Evolutionary conservation across 73 alveolate genomes (phyloP).

Genomic region (Paramecium caudatum): DNA sequence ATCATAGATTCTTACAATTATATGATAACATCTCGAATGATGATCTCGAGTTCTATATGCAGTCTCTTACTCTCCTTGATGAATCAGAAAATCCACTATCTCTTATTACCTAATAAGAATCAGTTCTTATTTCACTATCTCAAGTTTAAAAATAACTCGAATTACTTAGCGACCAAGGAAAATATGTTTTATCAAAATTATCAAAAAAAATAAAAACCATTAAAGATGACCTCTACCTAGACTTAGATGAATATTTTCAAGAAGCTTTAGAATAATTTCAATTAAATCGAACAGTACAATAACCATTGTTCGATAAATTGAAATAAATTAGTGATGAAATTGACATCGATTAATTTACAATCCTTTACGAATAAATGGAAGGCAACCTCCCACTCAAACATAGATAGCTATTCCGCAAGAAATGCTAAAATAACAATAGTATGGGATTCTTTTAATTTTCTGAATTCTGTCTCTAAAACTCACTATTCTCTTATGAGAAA

Average conservation of each 20-base stretch:
- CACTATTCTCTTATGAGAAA: not conserved
- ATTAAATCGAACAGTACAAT: not conserved
- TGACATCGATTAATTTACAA: not conserved
- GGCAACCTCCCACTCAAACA: not conserved
- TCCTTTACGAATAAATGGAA: not conserved
- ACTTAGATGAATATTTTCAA: not conserved
- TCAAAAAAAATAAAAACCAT: not conserved
- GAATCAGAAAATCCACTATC: not conserved
- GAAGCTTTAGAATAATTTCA: constrained; percentile 16
- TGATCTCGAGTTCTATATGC: constrained; percentile 48
- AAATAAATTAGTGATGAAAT: not conserved
- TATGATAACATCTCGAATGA: constrained; percentile 5
- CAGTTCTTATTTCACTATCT: not conserved
- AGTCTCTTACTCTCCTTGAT: not conserved
- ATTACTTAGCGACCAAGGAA: not conserved
- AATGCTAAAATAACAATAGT: not conserved
- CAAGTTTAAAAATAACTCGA: not conserved
- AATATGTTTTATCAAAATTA: too few relatives aligned
- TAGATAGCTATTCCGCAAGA: not conserved
- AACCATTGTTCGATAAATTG: not conserved
- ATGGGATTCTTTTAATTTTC: not conserved
- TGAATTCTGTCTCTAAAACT: not conserved
- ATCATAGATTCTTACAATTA: constrained; percentile 2
- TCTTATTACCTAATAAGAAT: not conserved
- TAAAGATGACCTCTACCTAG: not conserved